Percentiles rank a stretch among this genome's conserved stretches.
Evolutionary conservation across 1,284 basidiomycete genomes (phyloP).

Genomic region (Pseudozyma hubeiensis): DNA sequence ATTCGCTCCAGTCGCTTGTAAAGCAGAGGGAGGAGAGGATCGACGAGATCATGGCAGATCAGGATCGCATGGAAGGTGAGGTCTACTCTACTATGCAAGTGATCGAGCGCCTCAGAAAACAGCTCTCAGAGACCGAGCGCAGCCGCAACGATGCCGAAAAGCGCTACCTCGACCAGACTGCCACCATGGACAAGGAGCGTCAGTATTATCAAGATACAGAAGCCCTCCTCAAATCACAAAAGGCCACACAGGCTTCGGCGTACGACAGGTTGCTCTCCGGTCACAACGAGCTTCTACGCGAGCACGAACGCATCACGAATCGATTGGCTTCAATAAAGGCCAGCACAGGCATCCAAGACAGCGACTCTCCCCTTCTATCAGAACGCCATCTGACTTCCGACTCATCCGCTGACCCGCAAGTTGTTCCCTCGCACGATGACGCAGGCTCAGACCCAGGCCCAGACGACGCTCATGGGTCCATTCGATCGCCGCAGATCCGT

Average conservation of each 20-base stretch:
- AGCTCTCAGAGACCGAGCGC: constrained; percentile 52
- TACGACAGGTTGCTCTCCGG: constrained; percentile 51
- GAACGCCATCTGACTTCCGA: background rate
- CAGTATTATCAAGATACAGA: constrained; percentile 61
- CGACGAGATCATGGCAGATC: constrained; percentile 59
- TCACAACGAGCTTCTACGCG: constrained; percentile 51
- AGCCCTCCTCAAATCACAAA: constrained; percentile 53
- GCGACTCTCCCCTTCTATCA: background rate
- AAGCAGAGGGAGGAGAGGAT: constrained; percentile 55
- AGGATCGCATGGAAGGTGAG: constrained; percentile 58
- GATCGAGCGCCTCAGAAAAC: constrained; percentile 55
- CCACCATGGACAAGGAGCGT: constrained; percentile 61
- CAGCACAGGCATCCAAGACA: constrained; percentile 2
- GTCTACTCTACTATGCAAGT: constrained; percentile 51
- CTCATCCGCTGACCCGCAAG: background rate
- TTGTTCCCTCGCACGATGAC: background rate
- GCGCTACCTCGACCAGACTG: constrained; percentile 51
- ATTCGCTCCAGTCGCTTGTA: constrained; percentile 40
- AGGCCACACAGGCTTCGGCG: constrained; percentile 38
- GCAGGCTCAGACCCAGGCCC: background rate
- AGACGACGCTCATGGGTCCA: background rate
- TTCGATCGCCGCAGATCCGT: background rate
- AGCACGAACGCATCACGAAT: constrained; percentile 53
- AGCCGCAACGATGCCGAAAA: constrained; percentile 53
- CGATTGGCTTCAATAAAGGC: constrained; percentile 43